These are phyloP conservation scores for Chaetoceros tenuissimus DNA, from an alignment of 108 stramenopile genomes.

Conservation along the genomic window DNA sequence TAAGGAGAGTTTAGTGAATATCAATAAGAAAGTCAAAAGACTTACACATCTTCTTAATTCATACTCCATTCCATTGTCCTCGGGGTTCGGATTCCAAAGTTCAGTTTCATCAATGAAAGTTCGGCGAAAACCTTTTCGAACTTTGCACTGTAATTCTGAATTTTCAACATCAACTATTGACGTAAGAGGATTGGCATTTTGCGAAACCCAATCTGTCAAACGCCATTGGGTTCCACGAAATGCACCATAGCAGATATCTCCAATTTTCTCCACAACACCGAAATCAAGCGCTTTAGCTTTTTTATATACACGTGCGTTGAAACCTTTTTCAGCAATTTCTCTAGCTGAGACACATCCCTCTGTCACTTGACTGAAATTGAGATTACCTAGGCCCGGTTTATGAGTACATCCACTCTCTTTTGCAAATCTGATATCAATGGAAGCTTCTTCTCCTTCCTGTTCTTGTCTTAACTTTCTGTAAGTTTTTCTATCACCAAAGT, in stretches of 20 bases:
- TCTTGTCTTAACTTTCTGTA: no score
- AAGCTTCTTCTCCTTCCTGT: no score
- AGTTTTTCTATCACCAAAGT: no score
- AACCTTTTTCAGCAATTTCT: not conserved
- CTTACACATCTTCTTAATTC: no score
- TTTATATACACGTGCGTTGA: not conserved
- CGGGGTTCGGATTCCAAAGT: no score
- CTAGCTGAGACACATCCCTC: not conserved
- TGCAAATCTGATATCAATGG: no score
- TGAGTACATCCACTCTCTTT: no score
- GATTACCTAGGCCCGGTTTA: not conserved
- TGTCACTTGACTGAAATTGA: not conserved
- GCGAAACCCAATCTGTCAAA: not conserved
- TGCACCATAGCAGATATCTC: conserved; percentile 1
- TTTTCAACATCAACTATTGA: not conserved
- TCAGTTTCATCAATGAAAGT: no score
- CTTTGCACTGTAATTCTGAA: not conserved
- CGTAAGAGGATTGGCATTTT: not conserved
- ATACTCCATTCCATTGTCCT: no score
- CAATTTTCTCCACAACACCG: not conserved
- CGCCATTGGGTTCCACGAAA: not conserved
- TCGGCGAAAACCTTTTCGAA: not conserved
- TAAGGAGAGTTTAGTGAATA: no score
- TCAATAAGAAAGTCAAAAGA: no score
- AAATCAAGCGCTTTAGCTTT: not conserved